Conservation (phyloP, 495 filamentous ascomycete genomes). For the Penicillium malachiteum region DNA sequence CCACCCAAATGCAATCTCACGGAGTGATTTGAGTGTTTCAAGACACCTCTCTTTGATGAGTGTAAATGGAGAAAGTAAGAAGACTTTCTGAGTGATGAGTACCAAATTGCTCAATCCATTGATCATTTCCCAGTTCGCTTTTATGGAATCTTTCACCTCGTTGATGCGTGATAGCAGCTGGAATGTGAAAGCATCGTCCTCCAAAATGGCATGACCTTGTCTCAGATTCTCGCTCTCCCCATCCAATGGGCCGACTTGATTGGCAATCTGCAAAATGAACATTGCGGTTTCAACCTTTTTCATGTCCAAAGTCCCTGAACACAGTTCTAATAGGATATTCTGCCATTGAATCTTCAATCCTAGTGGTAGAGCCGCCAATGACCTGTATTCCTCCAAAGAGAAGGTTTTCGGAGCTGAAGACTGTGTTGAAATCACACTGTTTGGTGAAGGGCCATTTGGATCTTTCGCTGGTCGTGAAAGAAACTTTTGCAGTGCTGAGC, state of each 20-base stretch:
- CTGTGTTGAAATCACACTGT: conserved; percentile 49
- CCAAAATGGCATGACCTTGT: conserved; percentile 27
- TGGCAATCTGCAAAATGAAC: conserved; percentile 49
- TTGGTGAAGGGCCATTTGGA: conserved; percentile 22
- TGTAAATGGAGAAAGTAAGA: conserved; percentile 28
- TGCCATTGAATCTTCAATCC: conserved; percentile 53
- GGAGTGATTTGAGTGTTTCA: background rate
- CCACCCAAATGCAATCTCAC: background rate
- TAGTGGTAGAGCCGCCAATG: conserved; percentile 46
- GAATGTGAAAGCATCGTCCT: conserved; percentile 22
- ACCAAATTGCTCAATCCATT: conserved; percentile 39
- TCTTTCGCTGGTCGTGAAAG: conserved; percentile 27
- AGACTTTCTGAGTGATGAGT: conserved; percentile 30
- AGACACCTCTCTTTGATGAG: background rate
- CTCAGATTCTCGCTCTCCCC: conserved; percentile 6
- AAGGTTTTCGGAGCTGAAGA: conserved; percentile 37
- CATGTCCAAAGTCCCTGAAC: conserved; percentile 43
- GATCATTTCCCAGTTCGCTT: conserved; percentile 52
- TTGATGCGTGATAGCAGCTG: conserved; percentile 23
- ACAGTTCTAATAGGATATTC: conserved; percentile 55
- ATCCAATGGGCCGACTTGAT: conserved; percentile 44
- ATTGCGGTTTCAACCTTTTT: conserved; percentile 43
- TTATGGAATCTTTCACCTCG: conserved; percentile 24
- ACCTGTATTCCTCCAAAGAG: conserved; percentile 50
- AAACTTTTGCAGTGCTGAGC: conserved; percentile 33